Base-by-base conservation (phyloP, 768 basidiomycete genomes). In the Amanita phalloides region DNA sequence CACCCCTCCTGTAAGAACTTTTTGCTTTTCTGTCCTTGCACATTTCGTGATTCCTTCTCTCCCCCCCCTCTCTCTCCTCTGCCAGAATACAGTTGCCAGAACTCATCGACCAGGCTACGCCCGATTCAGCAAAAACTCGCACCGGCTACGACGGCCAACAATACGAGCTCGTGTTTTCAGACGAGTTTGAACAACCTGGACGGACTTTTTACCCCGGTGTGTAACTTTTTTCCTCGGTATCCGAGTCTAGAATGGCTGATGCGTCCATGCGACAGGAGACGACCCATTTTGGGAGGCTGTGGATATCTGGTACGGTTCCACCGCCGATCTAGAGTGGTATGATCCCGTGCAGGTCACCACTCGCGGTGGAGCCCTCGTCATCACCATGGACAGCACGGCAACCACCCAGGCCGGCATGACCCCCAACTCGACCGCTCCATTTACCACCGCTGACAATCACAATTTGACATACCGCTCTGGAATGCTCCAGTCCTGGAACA, bases 401-500 rank as follows among this genome's bases (percentile, higher is more conserved):
- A 73, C 72, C 1, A 51, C 60, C 1, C 53, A 59, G 30, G 10
- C 67, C 0, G 63, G 64, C 3, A 46, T 69, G 9, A 72, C 70
- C 7, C 61, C 57, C 7, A 70, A 66, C 33, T 74, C 72, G 1
- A 74, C 74, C 0, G 74, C 74, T 0, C 73, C 74, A 0, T 74
- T 77, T 53, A 73, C 71, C 0, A n/a, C 54, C 3, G 69, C 56
- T 0, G 58, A 71, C 21, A 77, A 82, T 57, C 81, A 91, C 61
- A 69, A 69, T 5, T 71, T 86, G 53, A 69, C 69, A 36, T 92
- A 83, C 60, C 70, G 78, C 57, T 81, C 71, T 61, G 89, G 83
- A 4, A 90, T 91, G 87, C 68, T 93, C 3, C 88, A 91, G 67
- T 79, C 78, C 37, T 93, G 90, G 90, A 92, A 92, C 67, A 90